These are phyloP conservation scores for Penicillium sp. DNA, from an alignment of 2,329 filamentous ascomycete genomes.

Conservation along the genomic window DNA sequence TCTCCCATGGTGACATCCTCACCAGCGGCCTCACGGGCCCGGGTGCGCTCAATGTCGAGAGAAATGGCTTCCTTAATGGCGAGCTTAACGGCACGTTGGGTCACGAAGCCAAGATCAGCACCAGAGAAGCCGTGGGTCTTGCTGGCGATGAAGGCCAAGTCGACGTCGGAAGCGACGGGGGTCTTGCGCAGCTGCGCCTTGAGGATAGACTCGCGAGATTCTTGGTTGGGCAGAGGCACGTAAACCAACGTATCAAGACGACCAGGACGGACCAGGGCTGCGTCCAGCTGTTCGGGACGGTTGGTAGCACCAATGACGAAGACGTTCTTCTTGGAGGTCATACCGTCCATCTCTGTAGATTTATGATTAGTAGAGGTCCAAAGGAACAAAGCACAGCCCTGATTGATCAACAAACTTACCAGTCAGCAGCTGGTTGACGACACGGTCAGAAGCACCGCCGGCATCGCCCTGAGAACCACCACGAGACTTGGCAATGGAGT, in stretches of 20 bases:
- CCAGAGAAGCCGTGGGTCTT: constrained; percentile 99
- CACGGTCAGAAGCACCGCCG: constrained; percentile 97
- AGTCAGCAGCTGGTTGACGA: constrained; percentile 98
- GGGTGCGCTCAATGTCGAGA: constrained; percentile 82
- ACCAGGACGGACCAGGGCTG: constrained; percentile 94
- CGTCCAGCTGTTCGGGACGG: constrained; percentile 97
- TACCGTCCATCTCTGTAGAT: constrained; percentile 87
- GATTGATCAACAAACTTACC: constrained; percentile 58
- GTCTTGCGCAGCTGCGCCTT: constrained; percentile 98
- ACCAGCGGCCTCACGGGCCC: constrained; percentile 83
- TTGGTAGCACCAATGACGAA: constrained; percentile 99
- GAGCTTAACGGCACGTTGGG: constrained; percentile 97
- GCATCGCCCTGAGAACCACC: constrained; percentile 95
- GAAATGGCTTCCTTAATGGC: constrained; percentile 97
- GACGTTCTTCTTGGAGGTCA: constrained; percentile 99
- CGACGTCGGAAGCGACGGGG: constrained; percentile 81
- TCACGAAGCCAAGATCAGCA: constrained; percentile 99
- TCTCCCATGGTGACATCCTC: constrained; percentile 75
- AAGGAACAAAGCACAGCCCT: too few relatives aligned
- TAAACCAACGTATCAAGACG: constrained; percentile 99
- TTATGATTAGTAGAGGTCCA: constrained; percentile 43
- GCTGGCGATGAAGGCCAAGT: constrained; percentile 87
- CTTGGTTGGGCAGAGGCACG: constrained; percentile 91
- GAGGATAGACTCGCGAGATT: constrained; percentile 84
- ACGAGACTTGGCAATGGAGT: constrained; percentile 99